phyloP scores from a whole-genome alignment of 176 grass and related monocot genomes.

The Pontederia crassipes region DNA sequence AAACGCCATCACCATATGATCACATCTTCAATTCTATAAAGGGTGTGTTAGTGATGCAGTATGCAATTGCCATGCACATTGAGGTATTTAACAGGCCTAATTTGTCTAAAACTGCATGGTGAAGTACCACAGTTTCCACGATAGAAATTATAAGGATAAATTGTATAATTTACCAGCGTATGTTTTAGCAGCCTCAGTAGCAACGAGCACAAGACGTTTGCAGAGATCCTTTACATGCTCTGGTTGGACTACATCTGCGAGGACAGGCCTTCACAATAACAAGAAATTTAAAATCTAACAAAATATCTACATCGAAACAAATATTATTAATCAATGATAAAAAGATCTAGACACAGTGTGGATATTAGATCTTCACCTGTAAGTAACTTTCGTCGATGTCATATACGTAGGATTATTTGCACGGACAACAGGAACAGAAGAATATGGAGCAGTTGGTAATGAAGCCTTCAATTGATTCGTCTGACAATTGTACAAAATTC shows the following conservation, averaged over 20 bases:
- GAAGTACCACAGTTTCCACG: not conserved
- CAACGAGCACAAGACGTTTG: slow-evolving; percentile 66
- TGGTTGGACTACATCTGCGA: slow-evolving; percentile 75
- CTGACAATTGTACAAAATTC: slow-evolving; percentile 14
- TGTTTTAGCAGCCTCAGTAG: slow-evolving; percentile 55
- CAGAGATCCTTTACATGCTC: slow-evolving; percentile 80
- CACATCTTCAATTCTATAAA: no score
- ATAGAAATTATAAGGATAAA: not conserved
- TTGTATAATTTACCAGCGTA: slow-evolving; percentile 41
- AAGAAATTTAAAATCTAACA: slow-evolving; percentile 5
- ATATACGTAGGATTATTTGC: slow-evolving; percentile 32
- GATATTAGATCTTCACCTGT: slow-evolving; percentile 51
- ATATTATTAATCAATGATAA: not conserved
- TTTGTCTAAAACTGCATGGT: not conserved
- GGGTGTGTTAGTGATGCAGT: no score
- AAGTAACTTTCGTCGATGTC: slow-evolving; percentile 66
- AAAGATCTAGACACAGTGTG: not conserved
- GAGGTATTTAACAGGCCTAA: not conserved
- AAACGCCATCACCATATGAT: no score
- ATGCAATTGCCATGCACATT: not conserved
- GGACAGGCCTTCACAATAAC: slow-evolving; percentile 60
- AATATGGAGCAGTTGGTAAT: slow-evolving; percentile 9
- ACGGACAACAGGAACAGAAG: slow-evolving; percentile 40
- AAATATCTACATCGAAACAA: not conserved
- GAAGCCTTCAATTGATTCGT: slow-evolving; percentile 45